A percentile compares a stretch with the other conserved stretches of the same genome.
Evolutionary conservation across 2,329 filamentous ascomycete genomes (phyloP).

Genomic region (Boeremia lycopersici): DNA sequence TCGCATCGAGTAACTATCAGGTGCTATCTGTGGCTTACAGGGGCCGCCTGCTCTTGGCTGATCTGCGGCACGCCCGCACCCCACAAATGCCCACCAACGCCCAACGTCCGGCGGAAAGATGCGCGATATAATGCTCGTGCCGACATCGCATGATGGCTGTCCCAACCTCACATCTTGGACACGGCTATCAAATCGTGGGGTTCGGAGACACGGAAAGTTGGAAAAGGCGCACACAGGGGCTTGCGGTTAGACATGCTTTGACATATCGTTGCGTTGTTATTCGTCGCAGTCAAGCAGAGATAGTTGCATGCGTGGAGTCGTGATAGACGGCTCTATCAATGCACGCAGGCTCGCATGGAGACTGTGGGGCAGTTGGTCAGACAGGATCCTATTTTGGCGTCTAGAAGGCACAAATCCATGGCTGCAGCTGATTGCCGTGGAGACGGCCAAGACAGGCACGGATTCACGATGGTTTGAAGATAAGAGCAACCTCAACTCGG

Average conservation of each 20-base stretch:
- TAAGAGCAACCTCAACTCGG: constrained; percentile 10
- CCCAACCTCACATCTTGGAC: constrained; percentile 13
- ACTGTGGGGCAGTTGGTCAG: constrained; percentile 29
- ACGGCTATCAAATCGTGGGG: constrained; percentile 32
- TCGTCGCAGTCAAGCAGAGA: constrained; percentile 15
- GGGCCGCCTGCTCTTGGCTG: constrained; percentile 29
- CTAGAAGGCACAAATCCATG: constrained; percentile 16
- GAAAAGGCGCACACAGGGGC: constrained; percentile 5
- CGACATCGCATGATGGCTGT: constrained; percentile 43
- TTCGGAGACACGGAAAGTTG: constrained; percentile 15
- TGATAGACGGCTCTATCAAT: constrained; percentile 11
- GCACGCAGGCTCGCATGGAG: constrained; percentile 22
- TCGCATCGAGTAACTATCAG: constrained; percentile 36
- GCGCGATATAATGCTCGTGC: constrained; percentile 30
- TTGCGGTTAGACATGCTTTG: constrained; percentile 17
- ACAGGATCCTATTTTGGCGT: constrained; percentile 19
- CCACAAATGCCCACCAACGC: constrained; percentile 31
- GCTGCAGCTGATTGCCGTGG: constrained; percentile 15
- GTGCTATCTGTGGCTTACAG: constrained; percentile 35
- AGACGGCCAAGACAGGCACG: constrained; percentile 15
- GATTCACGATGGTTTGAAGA: constrained; percentile 9
- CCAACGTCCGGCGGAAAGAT: constrained; percentile 28
- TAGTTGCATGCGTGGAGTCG: neutral
- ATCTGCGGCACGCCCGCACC: constrained; percentile 29
- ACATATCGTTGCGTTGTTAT: constrained; percentile 20